These are phyloP conservation scores for Phellinidium pouzarii DNA, from an alignment of 1,284 basidiomycete species.

Conservation along the genomic window DNA sequence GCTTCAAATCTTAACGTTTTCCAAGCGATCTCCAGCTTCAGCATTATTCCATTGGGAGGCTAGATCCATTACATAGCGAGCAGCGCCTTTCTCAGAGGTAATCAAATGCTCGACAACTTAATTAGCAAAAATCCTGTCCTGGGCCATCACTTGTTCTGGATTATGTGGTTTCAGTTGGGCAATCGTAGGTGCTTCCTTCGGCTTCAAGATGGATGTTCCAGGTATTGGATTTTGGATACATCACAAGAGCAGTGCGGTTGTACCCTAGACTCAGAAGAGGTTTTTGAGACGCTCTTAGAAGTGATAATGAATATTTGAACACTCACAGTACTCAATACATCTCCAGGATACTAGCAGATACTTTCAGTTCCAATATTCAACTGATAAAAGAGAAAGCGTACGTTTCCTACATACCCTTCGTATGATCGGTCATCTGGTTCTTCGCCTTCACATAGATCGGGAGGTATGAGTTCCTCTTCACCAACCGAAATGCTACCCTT, in stretches of 20 bases:
- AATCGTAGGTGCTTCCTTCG: constrained; percentile 24
- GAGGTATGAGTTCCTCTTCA: constrained; percentile 17
- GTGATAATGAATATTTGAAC: background rate
- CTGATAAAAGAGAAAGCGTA: constrained; percentile 23
- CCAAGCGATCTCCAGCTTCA: constrained; percentile 6
- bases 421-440: constrained; percentile 34
- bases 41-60: constrained; percentile 2
- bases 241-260: constrained; percentile 34
- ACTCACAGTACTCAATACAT: constrained; percentile 10
- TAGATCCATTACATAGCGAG: background rate
- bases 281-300: background rate
- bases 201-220: constrained; percentile 24
- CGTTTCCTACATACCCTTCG: constrained; percentile 38
- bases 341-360: constrained; percentile 1
- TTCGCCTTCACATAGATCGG: constrained; percentile 26
- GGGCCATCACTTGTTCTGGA: background rate
- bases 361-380: background rate
- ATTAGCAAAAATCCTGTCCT: constrained; percentile 1
- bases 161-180: constrained; percentile 2
- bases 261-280: constrained; percentile 34
- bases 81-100: background rate
- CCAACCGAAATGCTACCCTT: constrained; percentile 30
- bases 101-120: background rate
- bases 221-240: constrained; percentile 29
- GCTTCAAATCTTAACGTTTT: constrained; percentile 6